A percentile compares a stretch with the other conserved stretches of the same genome.
phyloP scores from a whole-genome alignment of 192 early-diverging fungal genomes.

The Pilobolus umbonatus region DNA sequence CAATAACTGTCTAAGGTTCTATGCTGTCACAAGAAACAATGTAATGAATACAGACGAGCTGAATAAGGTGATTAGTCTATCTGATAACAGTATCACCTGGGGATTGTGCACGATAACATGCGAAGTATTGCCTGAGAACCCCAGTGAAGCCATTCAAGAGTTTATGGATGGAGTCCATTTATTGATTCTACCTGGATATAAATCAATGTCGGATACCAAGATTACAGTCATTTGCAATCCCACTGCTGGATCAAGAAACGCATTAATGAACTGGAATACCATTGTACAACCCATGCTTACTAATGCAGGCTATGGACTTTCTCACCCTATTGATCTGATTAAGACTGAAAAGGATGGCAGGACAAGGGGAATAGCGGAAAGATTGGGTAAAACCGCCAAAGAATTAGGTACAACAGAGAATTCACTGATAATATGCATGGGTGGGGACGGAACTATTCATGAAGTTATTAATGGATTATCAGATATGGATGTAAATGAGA shows the following conservation, averaged over 20 bases:
- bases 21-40: too few relatives aligned
- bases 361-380: slow-evolving; percentile 26
- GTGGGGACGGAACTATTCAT: slow-evolving; percentile 48
- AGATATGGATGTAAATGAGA: slow-evolving; percentile 18
- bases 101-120: too few relatives aligned
- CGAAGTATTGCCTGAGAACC: too few relatives aligned
- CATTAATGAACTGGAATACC: slow-evolving; percentile 22
- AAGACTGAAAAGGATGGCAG: slow-evolving; percentile 17
- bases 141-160: too few relatives aligned
- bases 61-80: neutral
- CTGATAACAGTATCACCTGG: too few relatives aligned
- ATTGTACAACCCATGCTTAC: slow-evolving; percentile 37
- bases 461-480: slow-evolving; percentile 46
- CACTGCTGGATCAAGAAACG: slow-evolving; percentile 28
- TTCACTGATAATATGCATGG: slow-evolving; percentile 39
- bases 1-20: too few relatives aligned
- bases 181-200: too few relatives aligned
- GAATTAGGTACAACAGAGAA: neutral
- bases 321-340: slow-evolving; percentile 11
- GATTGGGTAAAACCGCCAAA: slow-evolving; percentile 25
- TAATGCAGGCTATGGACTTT: slow-evolving; percentile 14
- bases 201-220: slow-evolving; percentile 12
- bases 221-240: slow-evolving; percentile 39
- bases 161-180: too few relatives aligned
- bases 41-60: neutral